A percentile compares a stretch with the other conserved stretches of the same genome.
These are phyloP conservation scores for Saturnispora hagleri DNA, from an alignment of 805 yeast genomes.

Conservation along the genomic window DNA sequence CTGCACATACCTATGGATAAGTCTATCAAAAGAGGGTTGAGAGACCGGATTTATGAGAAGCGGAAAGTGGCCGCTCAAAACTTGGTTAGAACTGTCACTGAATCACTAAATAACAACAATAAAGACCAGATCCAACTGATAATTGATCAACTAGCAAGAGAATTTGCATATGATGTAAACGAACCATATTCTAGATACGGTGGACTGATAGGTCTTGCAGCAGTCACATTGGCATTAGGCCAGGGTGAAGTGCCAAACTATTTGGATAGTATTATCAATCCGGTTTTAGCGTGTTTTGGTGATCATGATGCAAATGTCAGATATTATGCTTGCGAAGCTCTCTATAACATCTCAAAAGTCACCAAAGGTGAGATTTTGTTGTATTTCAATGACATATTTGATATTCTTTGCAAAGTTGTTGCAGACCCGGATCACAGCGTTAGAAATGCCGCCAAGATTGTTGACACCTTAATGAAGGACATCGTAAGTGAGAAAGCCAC, in stretches of 20 bases:
- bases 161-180: slow-evolving; percentile 74
- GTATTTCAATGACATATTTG: slow-evolving; percentile 91
- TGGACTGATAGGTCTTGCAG: slow-evolving; percentile 91
- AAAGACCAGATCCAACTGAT: slow-evolving; percentile 46
- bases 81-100: slow-evolving; percentile 68
- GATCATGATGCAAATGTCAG: slow-evolving; percentile 97
- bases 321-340: slow-evolving; percentile 92
- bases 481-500: slow-evolving; percentile 93
- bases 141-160: slow-evolving; percentile 67
- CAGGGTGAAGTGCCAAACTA: slow-evolving; percentile 73
- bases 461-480: slow-evolving; percentile 85
- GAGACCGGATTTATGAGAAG: slow-evolving; percentile 68
- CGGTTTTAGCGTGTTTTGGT: slow-evolving; percentile 90
- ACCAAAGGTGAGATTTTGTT: slow-evolving; percentile 90
- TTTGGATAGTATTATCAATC: slow-evolving; percentile 78
- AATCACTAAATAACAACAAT: slow-evolving; percentile 50
- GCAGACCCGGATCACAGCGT: slow-evolving; percentile 89
- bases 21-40: slow-evolving; percentile 55
- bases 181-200: slow-evolving; percentile 89
- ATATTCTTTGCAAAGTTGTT: slow-evolving; percentile 79
- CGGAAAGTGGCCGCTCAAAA: slow-evolving; percentile 72
- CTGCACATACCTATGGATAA: slow-evolving; percentile 25
- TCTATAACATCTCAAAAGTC: slow-evolving; percentile 92
- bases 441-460: slow-evolving; percentile 88
- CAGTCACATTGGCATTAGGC: slow-evolving; percentile 90